These are phyloP conservation scores for Emericellopsis atlantica DNA, from an alignment of 2,329 filamentous ascomycete genomes.

Conservation along the genomic window DNA sequence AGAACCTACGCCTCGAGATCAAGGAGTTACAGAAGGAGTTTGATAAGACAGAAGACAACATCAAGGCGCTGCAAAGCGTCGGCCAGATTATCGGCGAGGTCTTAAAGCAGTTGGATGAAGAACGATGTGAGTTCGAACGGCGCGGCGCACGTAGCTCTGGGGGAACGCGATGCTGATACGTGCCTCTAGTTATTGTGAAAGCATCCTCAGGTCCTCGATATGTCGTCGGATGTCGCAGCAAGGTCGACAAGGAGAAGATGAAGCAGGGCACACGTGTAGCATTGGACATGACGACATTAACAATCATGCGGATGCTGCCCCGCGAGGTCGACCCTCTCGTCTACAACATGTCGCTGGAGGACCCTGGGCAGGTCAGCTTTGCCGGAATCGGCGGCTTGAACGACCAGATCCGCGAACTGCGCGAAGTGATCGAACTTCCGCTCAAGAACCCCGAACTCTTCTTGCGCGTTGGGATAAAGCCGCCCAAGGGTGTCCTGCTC, in stretches of 20 bases:
- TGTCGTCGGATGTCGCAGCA: slow-evolving; percentile 94
- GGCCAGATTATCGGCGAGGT: slow-evolving; percentile 99
- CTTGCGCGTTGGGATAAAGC: slow-evolving; percentile 93
- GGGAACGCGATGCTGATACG: slow-evolving; percentile 2
- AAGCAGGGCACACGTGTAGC: slow-evolving; percentile 98
- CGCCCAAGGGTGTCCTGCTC: slow-evolving; percentile 89
- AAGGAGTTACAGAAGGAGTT: slow-evolving; percentile 92
- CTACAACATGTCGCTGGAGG: slow-evolving; percentile 99
- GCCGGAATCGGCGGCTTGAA: slow-evolving; percentile 95
- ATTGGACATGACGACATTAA: slow-evolving; percentile 97
- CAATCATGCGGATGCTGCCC: slow-evolving; percentile 99
- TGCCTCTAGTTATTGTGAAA: slow-evolving; percentile 77
- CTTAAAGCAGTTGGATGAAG: slow-evolving; percentile 95
- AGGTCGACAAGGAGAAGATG: slow-evolving; percentile 92
- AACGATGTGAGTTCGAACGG: slow-evolving; percentile 62
- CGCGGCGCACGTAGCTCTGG: neutral
- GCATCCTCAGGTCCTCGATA: slow-evolving; percentile 95
- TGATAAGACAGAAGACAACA: slow-evolving; percentile 96
- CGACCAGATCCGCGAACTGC: slow-evolving; percentile 92
- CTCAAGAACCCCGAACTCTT: slow-evolving; percentile 99
- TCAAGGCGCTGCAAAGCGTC: slow-evolving; percentile 97
- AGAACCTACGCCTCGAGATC: slow-evolving; percentile 85
- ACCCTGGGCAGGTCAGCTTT: slow-evolving; percentile 95
- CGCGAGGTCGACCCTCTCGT: slow-evolving; percentile 96
- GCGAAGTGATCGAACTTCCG: slow-evolving; percentile 95